Base-by-base conservation (phyloP, 768 basidiomycete species). In the Infundibulicybe gibba region DNA sequence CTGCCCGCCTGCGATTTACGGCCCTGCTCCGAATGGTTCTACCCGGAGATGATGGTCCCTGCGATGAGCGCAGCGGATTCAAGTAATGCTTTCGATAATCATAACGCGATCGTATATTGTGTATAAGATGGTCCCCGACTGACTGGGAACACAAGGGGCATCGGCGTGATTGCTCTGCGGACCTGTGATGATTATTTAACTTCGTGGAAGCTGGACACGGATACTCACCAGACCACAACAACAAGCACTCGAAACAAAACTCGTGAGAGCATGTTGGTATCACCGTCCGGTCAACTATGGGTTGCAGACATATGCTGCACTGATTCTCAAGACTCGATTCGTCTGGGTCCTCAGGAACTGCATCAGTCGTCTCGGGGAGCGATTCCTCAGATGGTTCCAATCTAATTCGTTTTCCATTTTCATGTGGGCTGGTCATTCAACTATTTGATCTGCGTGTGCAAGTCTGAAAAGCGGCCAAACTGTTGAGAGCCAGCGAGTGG, bases 231-330 rank as follows among this genome's bases (percentile, higher is more conserved):
- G 87, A 79, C 94, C 93, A 95, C 1, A 93, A 66, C 40, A 87
- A 69, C 17, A 97, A 74, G 61, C 94, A 97, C 47, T 90, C 88
- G 54, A 95, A 95, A 58, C 94, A 97, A 59, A 94, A 94, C 58
- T 90, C 87, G 70, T 97, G 94, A 2, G 90, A 87, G 63, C 94
- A 97, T 6, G 72, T 75, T 1, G 92, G 90, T 19, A 95, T 71
- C 33, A 94, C 76, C 0, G 93, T 87, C 39, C 87, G 72, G 67
- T 97, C 91, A 12, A 75, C 69, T 43, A 94, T 70, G 10, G 68
- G 50, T 56, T 94, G 90, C 17, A 97, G 70, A 57, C 94, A 97
- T 31, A 97, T 95, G 49, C 86, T 83, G 59, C 94, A 97, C 54
- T 82, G 72, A 17, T 85, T 80, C 39, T 75, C 77, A 5, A 74